Conservation (phyloP, 371 early-diverging fungal genomes). For the Polyrhizophydium stewartii region DNA sequence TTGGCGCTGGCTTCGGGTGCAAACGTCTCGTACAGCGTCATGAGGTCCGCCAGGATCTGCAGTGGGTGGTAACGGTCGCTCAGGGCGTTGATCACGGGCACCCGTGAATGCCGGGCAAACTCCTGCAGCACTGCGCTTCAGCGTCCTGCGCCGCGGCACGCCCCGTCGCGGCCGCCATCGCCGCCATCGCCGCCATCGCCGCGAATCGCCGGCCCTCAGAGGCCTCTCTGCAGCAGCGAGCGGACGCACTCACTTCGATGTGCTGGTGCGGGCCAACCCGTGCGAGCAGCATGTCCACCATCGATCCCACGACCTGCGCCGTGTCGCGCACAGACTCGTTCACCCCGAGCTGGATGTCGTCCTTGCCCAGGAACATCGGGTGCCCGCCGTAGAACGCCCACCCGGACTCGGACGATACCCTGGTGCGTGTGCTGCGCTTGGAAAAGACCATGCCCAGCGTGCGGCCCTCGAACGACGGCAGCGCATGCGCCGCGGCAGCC, state of each 20-base stretch:
- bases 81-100: conserved; percentile 93
- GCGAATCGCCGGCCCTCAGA: too few species aligned
- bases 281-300: conserved; percentile 93
- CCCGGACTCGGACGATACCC: conserved; percentile 92
- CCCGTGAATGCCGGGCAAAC: conserved; percentile 78
- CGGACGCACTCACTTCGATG: conserved; percentile 57
- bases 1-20: conserved; percentile 16
- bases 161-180: too few species aligned
- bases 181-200: too few species aligned
- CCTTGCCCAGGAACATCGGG: conserved; percentile 86
- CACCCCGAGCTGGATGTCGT: conserved; percentile 94
- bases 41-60: conserved; percentile 91
- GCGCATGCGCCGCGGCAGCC: too few species aligned
- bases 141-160: too few species aligned
- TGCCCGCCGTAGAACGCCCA: conserved; percentile 88
- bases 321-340: conserved; percentile 84
- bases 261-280: conserved; percentile 85
- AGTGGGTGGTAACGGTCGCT: conserved; percentile 92
- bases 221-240: too few species aligned
- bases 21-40: conserved; percentile 83
- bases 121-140: too few species aligned
- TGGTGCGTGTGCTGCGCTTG: conserved; percentile 92
- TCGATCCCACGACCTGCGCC: conserved; percentile 81
- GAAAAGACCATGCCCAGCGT: conserved; percentile 83
- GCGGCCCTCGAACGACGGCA: conserved; percentile 21